Percentiles rank a stretch among this genome's conserved stretches.
Conservation (phyloP, 2,329 filamentous ascomycete genomes). For the Ascomycota sp. region DNA sequence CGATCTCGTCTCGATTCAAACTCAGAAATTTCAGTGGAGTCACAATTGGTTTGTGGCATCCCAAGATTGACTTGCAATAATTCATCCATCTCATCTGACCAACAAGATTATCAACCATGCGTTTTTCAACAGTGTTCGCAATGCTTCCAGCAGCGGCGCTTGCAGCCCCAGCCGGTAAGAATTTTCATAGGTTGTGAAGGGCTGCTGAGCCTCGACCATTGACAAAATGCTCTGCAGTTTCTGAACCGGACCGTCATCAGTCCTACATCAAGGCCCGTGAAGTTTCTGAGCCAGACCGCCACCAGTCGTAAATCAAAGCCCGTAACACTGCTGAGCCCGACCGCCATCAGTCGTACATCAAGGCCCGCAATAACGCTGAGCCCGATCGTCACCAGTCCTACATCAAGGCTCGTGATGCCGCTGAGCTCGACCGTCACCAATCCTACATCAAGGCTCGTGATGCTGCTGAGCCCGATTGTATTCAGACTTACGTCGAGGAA, state of each 20-base stretch:
- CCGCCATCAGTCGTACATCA: conserved; percentile 3
- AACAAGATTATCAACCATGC: neutral
- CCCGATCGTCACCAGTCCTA: neutral
- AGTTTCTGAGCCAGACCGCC: conserved; percentile 1
- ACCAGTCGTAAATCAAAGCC: conserved; percentile 1
- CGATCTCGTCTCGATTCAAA: too few relatives aligned
- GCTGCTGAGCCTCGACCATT: neutral
- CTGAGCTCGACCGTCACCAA: conserved; percentile 1
- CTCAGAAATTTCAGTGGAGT: too few relatives aligned
- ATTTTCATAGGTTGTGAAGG: neutral
- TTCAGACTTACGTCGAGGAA: neutral
- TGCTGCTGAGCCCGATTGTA: neutral
- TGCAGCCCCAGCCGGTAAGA: conserved; percentile 1
- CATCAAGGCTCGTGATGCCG: neutral
- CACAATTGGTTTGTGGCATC: too few relatives aligned
- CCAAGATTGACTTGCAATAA: neutral
- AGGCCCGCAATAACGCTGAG: neutral
- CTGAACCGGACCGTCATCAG: neutral
- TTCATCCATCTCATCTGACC: neutral
- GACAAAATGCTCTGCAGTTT: neutral
- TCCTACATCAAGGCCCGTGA: neutral
- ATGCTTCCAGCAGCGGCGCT: conserved; percentile 1
- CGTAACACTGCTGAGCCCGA: conserved; percentile 1
- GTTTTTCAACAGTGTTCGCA: conserved; percentile 1
- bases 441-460: neutral